Percentiles rank a stretch among this genome's conserved stretches.
These are phyloP conservation scores for Tetrahymena malaccensis DNA, from an alignment of 73 alveolate species.

Conservation along the genomic window DNA sequence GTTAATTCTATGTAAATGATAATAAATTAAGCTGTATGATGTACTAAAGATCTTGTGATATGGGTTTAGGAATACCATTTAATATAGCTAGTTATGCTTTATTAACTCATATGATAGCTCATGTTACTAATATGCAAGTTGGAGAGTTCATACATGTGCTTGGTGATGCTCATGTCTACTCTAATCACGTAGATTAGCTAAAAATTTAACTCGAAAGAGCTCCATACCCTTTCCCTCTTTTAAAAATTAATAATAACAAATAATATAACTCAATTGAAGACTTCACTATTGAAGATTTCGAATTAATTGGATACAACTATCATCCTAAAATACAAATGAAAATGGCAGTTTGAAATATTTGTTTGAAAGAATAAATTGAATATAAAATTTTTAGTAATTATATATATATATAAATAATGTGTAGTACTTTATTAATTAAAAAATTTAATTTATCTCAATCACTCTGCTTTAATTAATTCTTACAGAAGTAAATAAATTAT, in stretches of 20 bases:
- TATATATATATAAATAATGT: no score
- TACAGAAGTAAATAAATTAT: no score
- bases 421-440: no score
- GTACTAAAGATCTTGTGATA: constrained; percentile 81
- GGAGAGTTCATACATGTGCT: constrained; percentile 82
- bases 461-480: no score
- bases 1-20: constrained; percentile 83
- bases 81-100: constrained; percentile 90
- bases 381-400: no score
- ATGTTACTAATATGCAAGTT: constrained; percentile 59
- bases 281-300: constrained; percentile 45
- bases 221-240: constrained; percentile 91
- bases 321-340: constrained; percentile 62
- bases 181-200: constrained; percentile 84
- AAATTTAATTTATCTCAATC: no score
- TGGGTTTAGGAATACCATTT: constrained; percentile 93
- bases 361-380: no score
- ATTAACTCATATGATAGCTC: constrained; percentile 89
- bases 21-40: constrained; percentile 48
- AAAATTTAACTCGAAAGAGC: constrained; percentile 67
- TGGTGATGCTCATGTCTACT: constrained; percentile 94
- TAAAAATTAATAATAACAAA: constrained; percentile 53
- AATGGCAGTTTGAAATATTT: constrained; percentile 72
- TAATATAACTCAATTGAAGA: constrained; percentile 39
- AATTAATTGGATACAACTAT: constrained; percentile 52